Evolutionary conservation across 2,329 filamentous ascomycete species (phyloP).

Genomic region (Biscogniauxia marginata): DNA sequence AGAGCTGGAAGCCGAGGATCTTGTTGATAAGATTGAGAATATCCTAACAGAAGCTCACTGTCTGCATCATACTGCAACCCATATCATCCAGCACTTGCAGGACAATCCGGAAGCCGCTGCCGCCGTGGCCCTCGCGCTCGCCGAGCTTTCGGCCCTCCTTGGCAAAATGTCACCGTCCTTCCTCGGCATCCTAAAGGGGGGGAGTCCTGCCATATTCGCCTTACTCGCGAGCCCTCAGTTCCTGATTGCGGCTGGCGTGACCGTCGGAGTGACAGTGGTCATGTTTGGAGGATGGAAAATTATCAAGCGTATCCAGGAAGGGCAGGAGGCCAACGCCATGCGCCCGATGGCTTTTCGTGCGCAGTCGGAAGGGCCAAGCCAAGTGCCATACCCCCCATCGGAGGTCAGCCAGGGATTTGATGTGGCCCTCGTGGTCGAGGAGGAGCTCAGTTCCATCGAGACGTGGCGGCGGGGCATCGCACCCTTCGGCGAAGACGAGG

Average conservation of each 20-base stretch:
- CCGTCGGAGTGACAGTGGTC: slow-evolving; percentile 90
- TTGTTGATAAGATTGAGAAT: slow-evolving; percentile 72
- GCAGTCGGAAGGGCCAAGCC: slow-evolving; percentile 7
- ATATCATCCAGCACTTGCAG: slow-evolving; percentile 78
- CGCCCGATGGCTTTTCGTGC: slow-evolving; percentile 33
- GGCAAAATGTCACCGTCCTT: slow-evolving; percentile 83
- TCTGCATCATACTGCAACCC: slow-evolving; percentile 76
- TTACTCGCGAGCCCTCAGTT: slow-evolving; percentile 90
- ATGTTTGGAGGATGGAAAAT: slow-evolving; percentile 98
- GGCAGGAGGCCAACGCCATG: slow-evolving; percentile 26
- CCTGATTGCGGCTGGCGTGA: slow-evolving; percentile 85
- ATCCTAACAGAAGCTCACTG: slow-evolving; percentile 87
- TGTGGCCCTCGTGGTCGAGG: slow-evolving; percentile 56
- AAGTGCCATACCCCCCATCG: slow-evolving; percentile 23
- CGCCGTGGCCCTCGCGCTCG: slow-evolving; percentile 87
- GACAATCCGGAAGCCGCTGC: slow-evolving; percentile 83
- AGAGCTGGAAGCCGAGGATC: slow-evolving; percentile 46
- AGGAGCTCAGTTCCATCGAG: slow-evolving; percentile 59
- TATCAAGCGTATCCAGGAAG: slow-evolving; percentile 74
- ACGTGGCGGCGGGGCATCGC: slow-evolving; percentile 57
- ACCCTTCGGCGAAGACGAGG: slow-evolving; percentile 45
- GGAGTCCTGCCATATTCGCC: slow-evolving; percentile 81
- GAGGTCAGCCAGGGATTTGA: slow-evolving; percentile 40
- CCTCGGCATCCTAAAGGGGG: slow-evolving; percentile 71
- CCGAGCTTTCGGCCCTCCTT: slow-evolving; percentile 81